phyloP scores from a whole-genome alignment of 495 filamentous ascomycete species.

The Cairneyella variabilis region DNA sequence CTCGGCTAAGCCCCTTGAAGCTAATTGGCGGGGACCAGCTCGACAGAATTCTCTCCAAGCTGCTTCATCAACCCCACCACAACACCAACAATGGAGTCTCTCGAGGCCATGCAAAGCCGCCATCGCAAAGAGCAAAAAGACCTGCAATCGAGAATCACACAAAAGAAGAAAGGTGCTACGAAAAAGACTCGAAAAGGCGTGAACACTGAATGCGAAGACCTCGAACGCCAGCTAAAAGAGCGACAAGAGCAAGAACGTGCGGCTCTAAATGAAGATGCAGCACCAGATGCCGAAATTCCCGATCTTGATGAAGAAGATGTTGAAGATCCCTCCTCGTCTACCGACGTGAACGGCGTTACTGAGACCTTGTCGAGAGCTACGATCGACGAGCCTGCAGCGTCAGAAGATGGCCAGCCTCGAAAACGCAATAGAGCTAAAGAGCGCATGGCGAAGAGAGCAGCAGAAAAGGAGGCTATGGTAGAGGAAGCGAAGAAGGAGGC shows the following conservation, averaged over 20 bases:
- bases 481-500: conserved; percentile 71
- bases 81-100: conserved; percentile 32
- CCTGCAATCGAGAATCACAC: conserved; percentile 76
- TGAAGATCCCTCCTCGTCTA: conserved; percentile 13
- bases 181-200: conserved; percentile 94
- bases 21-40: no score
- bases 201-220: conserved; percentile 74
- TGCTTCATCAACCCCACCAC: not conserved
- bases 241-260: conserved; percentile 64
- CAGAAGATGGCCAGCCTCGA: conserved; percentile 38
- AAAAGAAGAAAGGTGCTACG: conserved; percentile 91
- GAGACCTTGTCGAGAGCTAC: conserved; percentile 9
- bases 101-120: conserved; percentile 73
- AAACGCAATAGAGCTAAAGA: conserved; percentile 92
- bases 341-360: conserved; percentile 2
- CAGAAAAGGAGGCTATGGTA: conserved; percentile 68
- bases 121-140: conserved; percentile 90
- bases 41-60: not conserved
- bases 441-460: conserved; percentile 80
- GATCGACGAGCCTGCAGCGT: conserved; percentile 22
- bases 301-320: conserved; percentile 13
- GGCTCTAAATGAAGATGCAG: conserved; percentile 42
- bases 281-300: conserved; percentile 11
- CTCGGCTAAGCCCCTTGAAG: no score
- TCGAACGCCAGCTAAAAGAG: conserved; percentile 66